Base-by-base conservation (phyloP, 768 basidiomycete species). In the button mushroom (Agaricus bisporus) region DNA sequence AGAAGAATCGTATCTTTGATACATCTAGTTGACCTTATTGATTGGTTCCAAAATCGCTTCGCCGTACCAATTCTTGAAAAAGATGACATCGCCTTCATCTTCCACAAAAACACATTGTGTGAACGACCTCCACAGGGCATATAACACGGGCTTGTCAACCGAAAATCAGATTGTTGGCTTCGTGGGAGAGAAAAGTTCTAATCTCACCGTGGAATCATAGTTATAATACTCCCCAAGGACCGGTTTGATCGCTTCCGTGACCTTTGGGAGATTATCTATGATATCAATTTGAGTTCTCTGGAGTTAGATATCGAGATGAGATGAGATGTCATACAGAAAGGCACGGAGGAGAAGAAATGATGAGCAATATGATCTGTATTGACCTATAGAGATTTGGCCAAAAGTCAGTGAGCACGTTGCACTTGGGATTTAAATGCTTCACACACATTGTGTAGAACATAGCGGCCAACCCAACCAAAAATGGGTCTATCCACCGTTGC, bases 401-500 rank as follows among this genome's bases (percentile, higher is more conserved):
- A 11, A 7, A 32, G 45, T 4, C n/a, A 12, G 18, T 43, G 20
- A n/a, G 22, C 5, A 2, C 12, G 15, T 9, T 3, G n/a, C 12
- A 12, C 20, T 5, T 17, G 15, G 15, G 4, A 6, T 3, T 32
- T 35, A 4, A 29, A 11, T 15, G 22, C 7, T n/a, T 22, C 41
- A 59, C 72, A 50, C 50, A 76, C 78, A 57, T 81, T 78, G 61
- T 81, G 78, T 15, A 84, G 68, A 58, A 83, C 77, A 60, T 79
- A 75, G 12, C 75, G 68, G 4, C 81, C 81, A 38, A 73, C 73
- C 80, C 78, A 83, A 7, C 81, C 81, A 56, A 83, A 74, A 44
- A 83, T 65, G 25, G 80, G 74, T 28, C 82, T 70, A 64, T 85
- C 82, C 0, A 85, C 76, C 3, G 82, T 83, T 10, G 80, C 75